These are phyloP conservation scores for Pseudogymnoascus sp. DNA, from an alignment of 2,329 filamentous ascomycete species.

Conservation along the genomic window DNA sequence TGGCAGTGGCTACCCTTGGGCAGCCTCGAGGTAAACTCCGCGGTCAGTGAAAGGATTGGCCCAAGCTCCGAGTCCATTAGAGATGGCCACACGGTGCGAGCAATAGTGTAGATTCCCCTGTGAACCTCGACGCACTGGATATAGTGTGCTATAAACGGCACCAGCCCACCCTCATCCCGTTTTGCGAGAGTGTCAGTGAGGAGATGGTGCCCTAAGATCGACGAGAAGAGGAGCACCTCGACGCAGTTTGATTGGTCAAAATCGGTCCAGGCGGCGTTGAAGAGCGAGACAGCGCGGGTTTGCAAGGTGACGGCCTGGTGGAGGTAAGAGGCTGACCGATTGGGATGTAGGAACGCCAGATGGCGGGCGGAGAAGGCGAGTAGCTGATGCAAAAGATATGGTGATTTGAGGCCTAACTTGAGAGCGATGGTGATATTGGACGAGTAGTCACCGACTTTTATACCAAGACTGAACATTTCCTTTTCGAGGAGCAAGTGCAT, in stretches of 20 bases:
- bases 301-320: conserved; percentile 28
- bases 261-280: conserved; percentile 22
- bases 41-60: conserved; percentile 20
- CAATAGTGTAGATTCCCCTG: conserved; percentile 18
- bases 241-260: conserved; percentile 29
- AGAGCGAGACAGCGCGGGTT: conserved; percentile 25
- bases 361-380: conserved; percentile 34
- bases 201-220: conserved; percentile 30
- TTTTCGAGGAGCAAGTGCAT: conserved; percentile 25
- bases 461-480: conserved; percentile 25
- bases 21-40: conserved; percentile 16
- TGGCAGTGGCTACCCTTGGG: conserved; percentile 24
- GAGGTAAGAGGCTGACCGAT: conserved; percentile 21
- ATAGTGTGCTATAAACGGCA: conserved; percentile 27
- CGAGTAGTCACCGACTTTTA: conserved; percentile 18
- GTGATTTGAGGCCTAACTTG: conserved; percentile 22
- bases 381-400: conserved; percentile 33
- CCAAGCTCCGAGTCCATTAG: conserved; percentile 25
- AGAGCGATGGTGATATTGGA: conserved; percentile 21
- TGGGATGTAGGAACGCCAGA: conserved; percentile 26
- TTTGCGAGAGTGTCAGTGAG: conserved; percentile 30
- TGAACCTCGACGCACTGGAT: conserved; percentile 25
- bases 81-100: conserved; percentile 24
- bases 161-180: conserved; percentile 19
- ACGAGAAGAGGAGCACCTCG: conserved; percentile 30